These are phyloP conservation scores for Boletus rex-veris DNA, from an alignment of 768 basidiomycete species.

Conservation along the genomic window DNA sequence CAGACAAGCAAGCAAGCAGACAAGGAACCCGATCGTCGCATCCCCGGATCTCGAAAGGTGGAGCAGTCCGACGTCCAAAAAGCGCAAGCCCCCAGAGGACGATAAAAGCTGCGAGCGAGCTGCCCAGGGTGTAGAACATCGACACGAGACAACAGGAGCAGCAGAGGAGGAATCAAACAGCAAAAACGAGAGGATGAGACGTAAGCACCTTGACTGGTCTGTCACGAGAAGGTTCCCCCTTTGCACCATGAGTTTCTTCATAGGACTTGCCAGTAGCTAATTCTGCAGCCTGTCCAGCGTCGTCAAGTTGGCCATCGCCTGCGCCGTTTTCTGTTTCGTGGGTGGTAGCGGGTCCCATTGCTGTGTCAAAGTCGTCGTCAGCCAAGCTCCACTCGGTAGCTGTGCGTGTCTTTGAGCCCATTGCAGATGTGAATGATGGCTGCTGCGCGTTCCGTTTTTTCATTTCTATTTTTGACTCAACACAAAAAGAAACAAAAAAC, in stretches of 20 bases:
- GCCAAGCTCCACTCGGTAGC: constrained; percentile 44
- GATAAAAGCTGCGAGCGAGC: constrained; percentile 16
- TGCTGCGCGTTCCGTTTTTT: background rate
- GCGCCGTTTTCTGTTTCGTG: constrained; percentile 44
- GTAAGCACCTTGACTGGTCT: constrained; percentile 89
- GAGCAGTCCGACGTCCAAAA: constrained; percentile 20
- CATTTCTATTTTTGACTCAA: background rate
- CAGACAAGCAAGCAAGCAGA: constrained; percentile 38
- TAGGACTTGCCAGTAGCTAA: constrained; percentile 11
- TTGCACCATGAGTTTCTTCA: constrained; percentile 46
- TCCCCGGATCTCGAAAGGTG: constrained; percentile 26
- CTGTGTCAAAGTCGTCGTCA: constrained; percentile 44
- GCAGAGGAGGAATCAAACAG: constrained; percentile 24
- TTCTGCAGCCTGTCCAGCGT: constrained; percentile 18
- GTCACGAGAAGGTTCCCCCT: constrained; percentile 54
- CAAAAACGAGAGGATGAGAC: constrained; percentile 47
- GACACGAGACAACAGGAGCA: constrained; percentile 16
- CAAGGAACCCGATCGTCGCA: constrained; percentile 34
- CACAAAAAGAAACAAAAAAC: background rate
- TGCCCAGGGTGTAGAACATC: constrained; percentile 16
- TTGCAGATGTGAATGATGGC: constrained; percentile 3
- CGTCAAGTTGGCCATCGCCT: constrained; percentile 38
- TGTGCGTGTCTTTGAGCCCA: constrained; percentile 23
- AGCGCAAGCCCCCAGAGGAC: constrained; percentile 17
- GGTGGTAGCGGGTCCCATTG: constrained; percentile 45